Percentiles rank a stretch among this genome's conserved stretches.
Conservation (phyloP, 495 filamentous ascomycete genomes). For the Lichenothelia convexa region DNA sequence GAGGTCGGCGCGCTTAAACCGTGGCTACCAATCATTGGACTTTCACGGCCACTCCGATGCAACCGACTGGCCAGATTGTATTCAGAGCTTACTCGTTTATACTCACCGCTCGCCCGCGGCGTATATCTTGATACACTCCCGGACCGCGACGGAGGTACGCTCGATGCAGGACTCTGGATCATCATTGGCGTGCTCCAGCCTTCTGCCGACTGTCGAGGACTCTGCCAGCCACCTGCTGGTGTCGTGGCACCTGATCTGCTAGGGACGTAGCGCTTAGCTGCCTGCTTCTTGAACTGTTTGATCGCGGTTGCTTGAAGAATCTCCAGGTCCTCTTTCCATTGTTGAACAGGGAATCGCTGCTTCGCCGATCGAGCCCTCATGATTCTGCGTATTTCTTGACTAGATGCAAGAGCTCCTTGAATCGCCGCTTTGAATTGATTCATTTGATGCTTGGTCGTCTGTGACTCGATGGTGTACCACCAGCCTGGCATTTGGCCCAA, state of each 20-base stretch:
- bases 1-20: too few species aligned
- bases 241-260: constrained; percentile 5
- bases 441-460: constrained; percentile 47
- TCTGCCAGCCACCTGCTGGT: constrained; percentile 8
- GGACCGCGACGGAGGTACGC: too few species aligned
- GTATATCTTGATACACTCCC: too few species aligned
- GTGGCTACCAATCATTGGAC: too few species aligned
- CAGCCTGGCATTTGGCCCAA: constrained; percentile 69
- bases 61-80: too few species aligned
- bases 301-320: constrained; percentile 21
- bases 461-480: constrained; percentile 55
- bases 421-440: constrained; percentile 58
- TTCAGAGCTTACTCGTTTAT: too few species aligned
- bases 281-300: constrained; percentile 12
- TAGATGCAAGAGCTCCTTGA: constrained; percentile 43
- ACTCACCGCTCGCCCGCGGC: too few species aligned
- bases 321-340: constrained; percentile 24
- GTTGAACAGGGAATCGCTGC: constrained; percentile 49
- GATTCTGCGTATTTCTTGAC: constrained; percentile 35
- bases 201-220: too few species aligned
- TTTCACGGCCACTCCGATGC: too few species aligned
- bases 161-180: too few species aligned
- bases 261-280: constrained; percentile 5
- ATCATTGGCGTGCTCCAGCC: too few species aligned
- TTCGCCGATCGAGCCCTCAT: constrained; percentile 64